These are phyloP conservation scores for Monosporascus sp. DNA, from an alignment of 2,329 filamentous ascomycete genomes.

Conservation along the genomic window DNA sequence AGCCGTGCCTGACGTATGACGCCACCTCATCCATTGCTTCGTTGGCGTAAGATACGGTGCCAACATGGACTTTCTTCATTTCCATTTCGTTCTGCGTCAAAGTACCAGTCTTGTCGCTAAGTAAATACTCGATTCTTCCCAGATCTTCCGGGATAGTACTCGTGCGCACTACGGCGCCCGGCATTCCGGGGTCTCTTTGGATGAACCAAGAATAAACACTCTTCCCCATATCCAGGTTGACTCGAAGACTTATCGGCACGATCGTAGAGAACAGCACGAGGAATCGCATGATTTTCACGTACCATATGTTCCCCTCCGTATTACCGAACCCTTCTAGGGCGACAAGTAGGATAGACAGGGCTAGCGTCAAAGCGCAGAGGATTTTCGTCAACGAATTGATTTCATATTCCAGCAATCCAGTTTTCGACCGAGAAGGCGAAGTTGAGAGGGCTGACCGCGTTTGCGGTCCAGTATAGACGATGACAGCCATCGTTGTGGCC, in stretches of 20 bases:
- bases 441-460: slow-evolving; percentile 93
- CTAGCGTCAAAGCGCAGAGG: slow-evolving; percentile 79
- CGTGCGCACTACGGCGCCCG: slow-evolving; percentile 87
- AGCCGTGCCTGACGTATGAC: slow-evolving; percentile 80
- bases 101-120: slow-evolving; percentile 98
- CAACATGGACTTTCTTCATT: slow-evolving; percentile 97
- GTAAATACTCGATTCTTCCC: slow-evolving; percentile 88
- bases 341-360: slow-evolving; percentile 81
- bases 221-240: slow-evolving; percentile 96
- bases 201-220: slow-evolving; percentile 95
- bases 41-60: slow-evolving; percentile 95
- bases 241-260: slow-evolving; percentile 91
- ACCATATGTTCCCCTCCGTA: slow-evolving; percentile 69
- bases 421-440: slow-evolving; percentile 86
- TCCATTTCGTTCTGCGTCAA: slow-evolving; percentile 98
- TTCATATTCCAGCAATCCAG: slow-evolving; percentile 87
- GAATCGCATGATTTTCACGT: slow-evolving; percentile 97
- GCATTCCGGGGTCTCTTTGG: slow-evolving; percentile 82
- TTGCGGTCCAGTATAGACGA: slow-evolving; percentile 91
- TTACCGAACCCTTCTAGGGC: slow-evolving; percentile 76
- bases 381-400: slow-evolving; percentile 98
- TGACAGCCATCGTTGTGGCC: slow-evolving; percentile 79
- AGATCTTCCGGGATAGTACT: slow-evolving; percentile 97
- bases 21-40: slow-evolving; percentile 98
- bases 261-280: slow-evolving; percentile 98